A percentile compares a stretch with the other conserved stretches of the same genome.
These are phyloP conservation scores for Aureobasidium sp. DNA, from an alignment of 2,329 filamentous ascomycete genomes.

Conservation along the genomic window DNA sequence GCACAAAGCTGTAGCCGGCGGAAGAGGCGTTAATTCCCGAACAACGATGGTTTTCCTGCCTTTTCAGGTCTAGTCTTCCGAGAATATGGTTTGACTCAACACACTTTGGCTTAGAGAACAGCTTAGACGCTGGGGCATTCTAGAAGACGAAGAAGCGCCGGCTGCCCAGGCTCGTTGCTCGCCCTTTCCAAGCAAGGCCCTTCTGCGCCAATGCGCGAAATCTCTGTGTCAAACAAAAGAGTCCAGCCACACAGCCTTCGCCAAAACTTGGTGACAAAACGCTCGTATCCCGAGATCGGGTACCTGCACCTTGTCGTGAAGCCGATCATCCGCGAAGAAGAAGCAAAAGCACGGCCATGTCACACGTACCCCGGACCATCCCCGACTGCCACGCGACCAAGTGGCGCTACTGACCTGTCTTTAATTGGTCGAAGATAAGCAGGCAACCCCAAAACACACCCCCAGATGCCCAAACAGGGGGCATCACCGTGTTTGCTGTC, in stretches of 20 bases:
- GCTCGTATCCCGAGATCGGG: background rate
- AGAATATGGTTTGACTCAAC: conserved; percentile 5
- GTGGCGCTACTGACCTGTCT: background rate
- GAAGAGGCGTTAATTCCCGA: conserved; percentile 7
- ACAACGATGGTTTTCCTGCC: conserved; percentile 5
- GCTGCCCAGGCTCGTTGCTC: background rate
- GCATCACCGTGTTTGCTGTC: conserved; percentile 1
- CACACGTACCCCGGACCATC: background rate
- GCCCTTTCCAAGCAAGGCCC: background rate
- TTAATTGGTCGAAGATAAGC: conserved; percentile 8
- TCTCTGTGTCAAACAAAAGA: conserved; percentile 1
- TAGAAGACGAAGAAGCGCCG: conserved; percentile 16
- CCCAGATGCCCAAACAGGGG: background rate
- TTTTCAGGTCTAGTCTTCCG: background rate
- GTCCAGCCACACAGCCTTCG: background rate
- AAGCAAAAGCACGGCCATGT: conserved; percentile 8
- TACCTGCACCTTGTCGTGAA: conserved; percentile 5
- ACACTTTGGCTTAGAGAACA: background rate
- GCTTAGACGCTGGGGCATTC: conserved; percentile 10
- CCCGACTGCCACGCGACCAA: background rate
- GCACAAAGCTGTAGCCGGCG: background rate
- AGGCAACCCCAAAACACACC: background rate
- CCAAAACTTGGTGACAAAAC: background rate
- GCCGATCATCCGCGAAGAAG: conserved; percentile 13
- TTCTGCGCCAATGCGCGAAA: background rate